A percentile compares a stretch with the other conserved stretches of the same genome.
Conservation (phyloP, 1,284 basidiomycete species). For the Puccinia triticina region DNA sequence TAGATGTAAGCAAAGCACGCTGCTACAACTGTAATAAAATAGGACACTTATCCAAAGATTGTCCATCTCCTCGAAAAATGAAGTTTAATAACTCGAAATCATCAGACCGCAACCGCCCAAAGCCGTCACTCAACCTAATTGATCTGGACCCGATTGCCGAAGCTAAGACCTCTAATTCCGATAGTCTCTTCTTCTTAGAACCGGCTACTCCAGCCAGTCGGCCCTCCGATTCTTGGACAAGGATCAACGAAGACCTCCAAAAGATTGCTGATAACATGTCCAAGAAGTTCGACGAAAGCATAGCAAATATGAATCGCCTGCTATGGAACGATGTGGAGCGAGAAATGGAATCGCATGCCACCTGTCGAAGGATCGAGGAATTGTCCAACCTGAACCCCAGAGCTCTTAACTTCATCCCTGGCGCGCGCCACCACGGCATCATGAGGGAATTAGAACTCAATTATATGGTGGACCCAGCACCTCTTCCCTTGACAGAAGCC, state of each 20-base stretch:
- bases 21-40: slow-evolving; percentile 20
- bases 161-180: no score
- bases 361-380: neutral
- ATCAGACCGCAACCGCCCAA: neutral
- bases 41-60: slow-evolving; percentile 26
- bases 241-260: neutral
- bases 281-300: no score
- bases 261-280: neutral
- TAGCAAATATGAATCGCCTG: no score
- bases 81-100: neutral
- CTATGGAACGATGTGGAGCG: no score
- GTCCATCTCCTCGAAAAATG: neutral
- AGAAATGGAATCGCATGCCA: no score
- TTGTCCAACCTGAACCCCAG: neutral
- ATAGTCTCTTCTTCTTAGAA: neutral
- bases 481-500: neutral
- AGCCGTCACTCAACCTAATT: neutral
- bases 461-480: no score
- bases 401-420: neutral
- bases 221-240: no score
- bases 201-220: no score
- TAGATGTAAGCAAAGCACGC: slow-evolving; percentile 2
- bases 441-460: neutral
- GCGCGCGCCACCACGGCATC: neutral
- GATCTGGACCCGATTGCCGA: neutral